Evolutionary conservation across 345 rosid species (phyloP).

Genomic region (Microcos paniculata): DNA sequence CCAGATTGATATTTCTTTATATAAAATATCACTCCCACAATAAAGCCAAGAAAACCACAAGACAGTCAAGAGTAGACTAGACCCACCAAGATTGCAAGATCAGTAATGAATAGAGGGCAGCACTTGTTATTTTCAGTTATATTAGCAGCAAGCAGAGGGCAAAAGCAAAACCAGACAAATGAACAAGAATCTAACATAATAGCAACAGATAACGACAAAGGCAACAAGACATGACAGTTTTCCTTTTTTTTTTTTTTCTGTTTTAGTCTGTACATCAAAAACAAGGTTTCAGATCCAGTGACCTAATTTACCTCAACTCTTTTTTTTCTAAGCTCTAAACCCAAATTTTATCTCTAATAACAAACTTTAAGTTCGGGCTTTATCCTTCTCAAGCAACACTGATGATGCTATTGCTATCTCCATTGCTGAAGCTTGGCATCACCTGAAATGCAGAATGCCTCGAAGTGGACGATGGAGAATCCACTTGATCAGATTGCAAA

Average conservation of each 20-base stretch:
- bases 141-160: slow-evolving; percentile 1
- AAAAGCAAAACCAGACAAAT: slow-evolving; percentile 25
- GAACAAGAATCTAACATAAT: slow-evolving; percentile 8
- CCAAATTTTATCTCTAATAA: slow-evolving; percentile 29
- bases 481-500: slow-evolving; percentile 45
- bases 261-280: slow-evolving; percentile 52
- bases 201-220: slow-evolving; percentile 14
- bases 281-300: slow-evolving; percentile 25
- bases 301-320: slow-evolving; percentile 30
- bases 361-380: background rate
- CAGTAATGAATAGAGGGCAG: background rate
- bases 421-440: slow-evolving; percentile 52
- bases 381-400: slow-evolving; percentile 49
- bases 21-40: background rate
- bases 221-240: slow-evolving; percentile 8
- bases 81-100: background rate
- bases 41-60: slow-evolving; percentile 2
- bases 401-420: slow-evolving; percentile 66
- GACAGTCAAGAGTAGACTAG: background rate
- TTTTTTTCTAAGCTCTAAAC: slow-evolving; percentile 16
- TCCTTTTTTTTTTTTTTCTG: too few species aligned
- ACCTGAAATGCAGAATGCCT: slow-evolving; percentile 49
- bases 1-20: slow-evolving; percentile 12
- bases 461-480: slow-evolving; percentile 37
- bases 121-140: slow-evolving; percentile 28